These are phyloP conservation scores for Trichophaea hybrida DNA, from an alignment of 2,329 filamentous ascomycete genomes.

Conservation along the genomic window DNA sequence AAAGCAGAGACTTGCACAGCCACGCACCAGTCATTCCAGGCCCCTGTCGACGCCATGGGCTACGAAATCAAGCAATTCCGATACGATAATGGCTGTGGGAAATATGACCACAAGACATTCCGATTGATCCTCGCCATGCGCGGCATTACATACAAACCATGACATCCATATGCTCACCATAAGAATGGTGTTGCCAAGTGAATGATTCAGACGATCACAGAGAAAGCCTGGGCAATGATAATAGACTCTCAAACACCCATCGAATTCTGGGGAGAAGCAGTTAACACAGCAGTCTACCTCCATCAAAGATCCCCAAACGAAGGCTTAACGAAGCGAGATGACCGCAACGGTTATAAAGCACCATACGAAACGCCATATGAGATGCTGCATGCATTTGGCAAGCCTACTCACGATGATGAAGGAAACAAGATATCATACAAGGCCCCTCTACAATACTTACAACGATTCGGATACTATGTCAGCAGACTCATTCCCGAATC, in stretches of 20 bases:
- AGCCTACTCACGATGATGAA: too few species aligned
- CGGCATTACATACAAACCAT: neutral
- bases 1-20: neutral
- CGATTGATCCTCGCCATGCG: neutral
- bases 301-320: neutral
- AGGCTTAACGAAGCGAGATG: neutral
- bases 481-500: too few species aligned
- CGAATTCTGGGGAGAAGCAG: constrained; percentile 5
- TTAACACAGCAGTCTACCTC: neutral
- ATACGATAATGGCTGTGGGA: neutral
- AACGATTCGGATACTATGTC: too few species aligned
- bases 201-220: constrained; percentile 2
- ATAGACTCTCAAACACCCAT: neutral
- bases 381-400: too few species aligned
- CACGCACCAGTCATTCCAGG: neutral
- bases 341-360: neutral
- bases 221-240: neutral
- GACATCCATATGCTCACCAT: constrained; percentile 2
- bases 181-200: constrained; percentile 8
- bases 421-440: too few species aligned
- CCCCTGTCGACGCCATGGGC: neutral
- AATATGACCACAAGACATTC: neutral
- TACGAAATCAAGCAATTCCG: neutral
- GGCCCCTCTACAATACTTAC: too few species aligned
- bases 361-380: neutral